These are phyloP conservation scores for Gossypium sturtianum DNA, from an alignment of 345 rosid species.

Conservation along the genomic window DNA sequence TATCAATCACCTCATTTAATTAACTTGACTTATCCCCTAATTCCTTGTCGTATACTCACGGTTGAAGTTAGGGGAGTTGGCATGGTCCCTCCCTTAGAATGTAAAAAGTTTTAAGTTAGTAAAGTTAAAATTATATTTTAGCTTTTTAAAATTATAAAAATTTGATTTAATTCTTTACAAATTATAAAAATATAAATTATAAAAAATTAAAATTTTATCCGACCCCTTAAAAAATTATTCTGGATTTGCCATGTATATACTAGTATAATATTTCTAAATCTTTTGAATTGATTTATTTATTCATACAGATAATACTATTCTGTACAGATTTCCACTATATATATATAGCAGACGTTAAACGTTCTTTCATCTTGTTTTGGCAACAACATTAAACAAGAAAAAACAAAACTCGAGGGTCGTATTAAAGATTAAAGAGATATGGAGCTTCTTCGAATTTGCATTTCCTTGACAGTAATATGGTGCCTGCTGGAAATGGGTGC, in stretches of 20 bases:
- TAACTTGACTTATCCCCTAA: not conserved
- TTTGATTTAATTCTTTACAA: no score
- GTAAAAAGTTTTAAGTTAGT: no score
- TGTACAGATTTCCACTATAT: not conserved
- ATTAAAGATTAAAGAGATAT: not conserved
- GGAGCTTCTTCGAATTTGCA: not conserved
- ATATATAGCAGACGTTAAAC: not conserved
- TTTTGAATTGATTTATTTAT: not conserved
- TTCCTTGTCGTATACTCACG: not conserved
- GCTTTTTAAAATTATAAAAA: no score
- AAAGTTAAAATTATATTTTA: no score
- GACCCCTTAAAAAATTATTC: no score
- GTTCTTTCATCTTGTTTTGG: not conserved
- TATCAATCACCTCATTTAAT: not conserved
- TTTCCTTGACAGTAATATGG: not conserved
- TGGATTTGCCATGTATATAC: no score
- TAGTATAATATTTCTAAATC: not conserved
- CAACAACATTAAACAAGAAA: not conserved
- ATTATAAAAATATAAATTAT: no score
- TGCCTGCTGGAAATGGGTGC: not conserved
- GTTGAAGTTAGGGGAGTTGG: no score
- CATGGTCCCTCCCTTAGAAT: no score
- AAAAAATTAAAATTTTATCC: no score
- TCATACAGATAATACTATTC: not conserved
- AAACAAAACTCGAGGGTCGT: not conserved